Evolutionary conservation across 75 land plant species (phyloP), one percentile per base, ranked within the genome.

Genomic region (Pinus tabuliformis): DNA sequence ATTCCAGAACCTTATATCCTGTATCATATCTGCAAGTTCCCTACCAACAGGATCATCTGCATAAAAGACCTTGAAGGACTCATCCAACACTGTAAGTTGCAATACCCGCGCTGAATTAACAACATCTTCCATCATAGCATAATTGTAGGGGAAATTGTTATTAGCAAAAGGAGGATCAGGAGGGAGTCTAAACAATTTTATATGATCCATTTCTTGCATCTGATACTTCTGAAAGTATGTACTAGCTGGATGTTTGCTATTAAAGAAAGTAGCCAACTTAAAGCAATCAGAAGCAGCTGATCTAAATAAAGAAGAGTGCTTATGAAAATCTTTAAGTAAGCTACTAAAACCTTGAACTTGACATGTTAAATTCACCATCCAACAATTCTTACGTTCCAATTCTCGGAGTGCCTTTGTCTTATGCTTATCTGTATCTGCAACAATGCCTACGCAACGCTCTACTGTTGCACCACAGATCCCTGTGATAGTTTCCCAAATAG

Each of bases 291-390:
- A 66, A 16, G 85, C 74, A 12, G 83, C 91, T 6, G 78, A 76
- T 52, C 78, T 68, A 78, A 95, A 87, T 56, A 96, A 77, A 3
- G 84, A 78, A 57, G 83, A 80, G 59, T 85, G 87, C 66, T 88
- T 89, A 79, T 70, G 56, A 77, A 96, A 86, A 58, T 96, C 98
- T 87, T 92, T 90, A 60, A 95, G 70, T 24, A 96, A 78, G 74
- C 81, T 84, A 42, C 60, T 76, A 70, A 96, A 81, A 3, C 80
- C 99, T 33, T 89, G 93, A 60, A 78, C 81, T 54, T 96, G 99
- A 75, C 99, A 96, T 6, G 84, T 65, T 36, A 96, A 84, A 82
- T 92, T 96, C 62, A 96, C 91, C 95, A 96, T 94, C 91, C 99
- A 89, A 0, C 84, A 82, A 73, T 92, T 73, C 80, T 82, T 79